Base-by-base conservation (phyloP, 176 grass and related monocot species). In the Carex scoparia region DNA sequence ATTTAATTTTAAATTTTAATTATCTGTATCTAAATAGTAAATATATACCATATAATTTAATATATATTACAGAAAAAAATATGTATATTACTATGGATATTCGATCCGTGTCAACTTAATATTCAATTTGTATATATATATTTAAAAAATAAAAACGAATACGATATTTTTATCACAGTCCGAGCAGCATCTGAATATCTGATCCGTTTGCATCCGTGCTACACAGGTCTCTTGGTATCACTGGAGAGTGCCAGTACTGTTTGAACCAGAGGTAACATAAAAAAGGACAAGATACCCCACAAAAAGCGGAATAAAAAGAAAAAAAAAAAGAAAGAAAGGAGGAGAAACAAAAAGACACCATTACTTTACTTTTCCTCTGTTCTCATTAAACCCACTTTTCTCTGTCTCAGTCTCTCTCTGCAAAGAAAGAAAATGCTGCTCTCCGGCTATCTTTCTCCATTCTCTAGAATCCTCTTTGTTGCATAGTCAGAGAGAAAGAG, bases 281-380 rank as follows among this genome's bases (percentile, higher is more conserved):
- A 28, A 53, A 53, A 54, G 5, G 10, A 13, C 27, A 74, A 19
- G 49, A 51, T 51, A 16, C 51, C 73, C 73, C 73, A 78, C 28
- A 6, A 78, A 78, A 27, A 23, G 38, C 16, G 16, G 12, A 44
- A 33, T 23, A 76, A 32, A 33, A 77, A 31, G 16, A 77, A n/a
- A 54, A 2, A 2, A 19, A 38, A 71, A 23, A 2, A 46, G 0
- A 46, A 31, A 8, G 7, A 63, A 28, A 28, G 8, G 23, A 53
- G n/a, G 44, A 76, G 73, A 77, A 55, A 77, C 72, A 77, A 55
- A 77, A 77, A 56, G 73, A 77, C 48, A 32, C 48, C 73, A 56
- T 54, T 53, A 10, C 72, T 76, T 76, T 30, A 27, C 67, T 55
- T 55, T 55, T 55, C 19, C 46, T 76, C 72, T 13, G n/a, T 14